Conservation (phyloP, 2,329 filamentous ascomycete genomes). For the Neospermospora avenae region DNA sequence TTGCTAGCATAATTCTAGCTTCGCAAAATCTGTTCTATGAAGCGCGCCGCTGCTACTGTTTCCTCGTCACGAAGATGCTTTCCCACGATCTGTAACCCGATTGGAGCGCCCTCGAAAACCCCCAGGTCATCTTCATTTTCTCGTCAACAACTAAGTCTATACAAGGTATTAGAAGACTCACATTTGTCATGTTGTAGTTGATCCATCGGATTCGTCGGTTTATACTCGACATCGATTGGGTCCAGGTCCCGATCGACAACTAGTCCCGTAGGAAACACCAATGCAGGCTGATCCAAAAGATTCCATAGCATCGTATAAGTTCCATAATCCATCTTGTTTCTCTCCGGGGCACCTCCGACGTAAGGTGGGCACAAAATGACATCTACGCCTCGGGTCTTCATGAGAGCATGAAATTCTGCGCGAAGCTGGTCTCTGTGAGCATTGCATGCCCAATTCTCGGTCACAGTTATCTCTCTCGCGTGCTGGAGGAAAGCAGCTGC, state of each 20-base stretch:
- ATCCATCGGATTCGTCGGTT: conserved; percentile 14
- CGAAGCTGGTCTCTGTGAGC: conserved; percentile 17
- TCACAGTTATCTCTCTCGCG: conserved; percentile 5
- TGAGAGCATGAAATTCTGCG: conserved; percentile 16
- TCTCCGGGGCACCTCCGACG: conserved; percentile 49
- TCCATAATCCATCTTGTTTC: conserved; percentile 51
- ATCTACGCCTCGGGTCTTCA: conserved; percentile 20
- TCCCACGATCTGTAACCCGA: conserved; percentile 10
- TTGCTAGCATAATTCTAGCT: background rate
- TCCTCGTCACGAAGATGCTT: conserved; percentile 21
- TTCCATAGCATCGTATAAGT: conserved; percentile 34
- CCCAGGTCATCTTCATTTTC: conserved; percentile 23
- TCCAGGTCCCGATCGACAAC: conserved; percentile 12
- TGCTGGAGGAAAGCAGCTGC: conserved; percentile 8
- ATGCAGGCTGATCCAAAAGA: conserved; percentile 21
- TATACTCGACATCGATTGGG: conserved; percentile 9
- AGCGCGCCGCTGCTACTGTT: conserved; percentile 34
- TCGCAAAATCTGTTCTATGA: conserved; percentile 4
- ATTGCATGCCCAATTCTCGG: conserved; percentile 19
- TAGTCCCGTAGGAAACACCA: conserved; percentile 19
- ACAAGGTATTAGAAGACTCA: background rate
- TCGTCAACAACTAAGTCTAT: background rate
- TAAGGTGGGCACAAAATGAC: conserved; percentile 53
- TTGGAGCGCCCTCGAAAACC: conserved; percentile 25
- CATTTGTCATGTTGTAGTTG: conserved; percentile 12